Conservation (phyloP, 176 grass and related monocot species). For the Poa annua region DNA sequence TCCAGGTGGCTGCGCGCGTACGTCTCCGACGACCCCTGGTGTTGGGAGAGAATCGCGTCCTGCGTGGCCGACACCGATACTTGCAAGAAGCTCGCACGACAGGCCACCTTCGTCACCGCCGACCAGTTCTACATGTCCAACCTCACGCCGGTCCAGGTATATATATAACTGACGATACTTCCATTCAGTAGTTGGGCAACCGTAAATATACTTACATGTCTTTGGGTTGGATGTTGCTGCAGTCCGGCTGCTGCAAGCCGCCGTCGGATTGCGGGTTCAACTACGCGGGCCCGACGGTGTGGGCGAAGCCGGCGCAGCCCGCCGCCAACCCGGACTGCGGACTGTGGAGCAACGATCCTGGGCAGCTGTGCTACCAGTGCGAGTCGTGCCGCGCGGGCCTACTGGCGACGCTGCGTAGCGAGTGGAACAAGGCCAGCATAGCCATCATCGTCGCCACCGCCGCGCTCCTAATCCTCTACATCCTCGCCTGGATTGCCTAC, state of each 20-base stretch:
- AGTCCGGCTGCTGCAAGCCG: slow-evolving; percentile 94
- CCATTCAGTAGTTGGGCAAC: neutral
- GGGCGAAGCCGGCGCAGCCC: slow-evolving; percentile 51
- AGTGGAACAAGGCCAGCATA: slow-evolving; percentile 86
- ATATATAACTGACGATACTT: neutral
- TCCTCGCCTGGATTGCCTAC: slow-evolving; percentile 75
- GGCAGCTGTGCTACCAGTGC: slow-evolving; percentile 79
- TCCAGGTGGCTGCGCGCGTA: slow-evolving; percentile 76
- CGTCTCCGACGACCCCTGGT: slow-evolving; percentile 52
- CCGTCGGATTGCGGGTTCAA: slow-evolving; percentile 65
- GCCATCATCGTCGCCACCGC: slow-evolving; percentile 69
- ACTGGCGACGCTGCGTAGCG: slow-evolving; percentile 61
- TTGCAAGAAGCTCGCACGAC: slow-evolving; percentile 63
- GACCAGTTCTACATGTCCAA: slow-evolving; percentile 63
- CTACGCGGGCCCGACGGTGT: slow-evolving; percentile 91
- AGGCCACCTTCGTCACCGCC: slow-evolving; percentile 47
- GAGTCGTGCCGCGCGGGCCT: slow-evolving; percentile 79
- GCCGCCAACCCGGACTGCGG: slow-evolving; percentile 64
- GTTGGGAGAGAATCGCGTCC: slow-evolving; percentile 62
- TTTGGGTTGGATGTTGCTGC: neutral
- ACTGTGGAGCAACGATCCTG: slow-evolving; percentile 73
- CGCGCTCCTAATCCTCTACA: slow-evolving; percentile 69
- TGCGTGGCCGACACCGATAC: slow-evolving; percentile 71
- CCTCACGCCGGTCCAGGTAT: slow-evolving; percentile 76
- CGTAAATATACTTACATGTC: neutral